These are phyloP conservation scores for Iris pallida DNA, from an alignment of 116 monocot species.

Conservation along the genomic window DNA sequence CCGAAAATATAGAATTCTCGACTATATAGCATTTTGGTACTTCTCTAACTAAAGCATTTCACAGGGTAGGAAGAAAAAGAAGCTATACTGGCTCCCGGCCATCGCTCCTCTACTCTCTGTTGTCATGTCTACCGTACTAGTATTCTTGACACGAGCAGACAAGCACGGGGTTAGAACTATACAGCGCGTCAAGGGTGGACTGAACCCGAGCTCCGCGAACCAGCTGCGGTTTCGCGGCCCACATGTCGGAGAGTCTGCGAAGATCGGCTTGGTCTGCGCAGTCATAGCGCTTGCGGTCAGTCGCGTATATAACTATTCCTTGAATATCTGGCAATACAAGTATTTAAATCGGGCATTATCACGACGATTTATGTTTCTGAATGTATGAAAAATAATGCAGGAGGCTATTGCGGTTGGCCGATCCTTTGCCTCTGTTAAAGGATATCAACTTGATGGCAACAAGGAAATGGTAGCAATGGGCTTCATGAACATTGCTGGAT, in stretches of 20 bases:
- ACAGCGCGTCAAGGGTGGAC: conserved; percentile 47
- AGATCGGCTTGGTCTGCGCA: conserved; percentile 63
- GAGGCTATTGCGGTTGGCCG: conserved; percentile 84
- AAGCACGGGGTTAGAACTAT: conserved; percentile 73
- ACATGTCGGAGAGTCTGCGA: conserved; percentile 47
- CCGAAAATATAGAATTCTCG: too few species aligned
- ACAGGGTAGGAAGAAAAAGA: conserved; percentile 67
- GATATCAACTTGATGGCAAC: conserved; percentile 82
- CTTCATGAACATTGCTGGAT: conserved; percentile 75
- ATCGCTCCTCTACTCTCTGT: conserved; percentile 81
- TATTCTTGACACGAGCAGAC: conserved; percentile 57
- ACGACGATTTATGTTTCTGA: too few species aligned
- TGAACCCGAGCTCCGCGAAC: conserved; percentile 66
- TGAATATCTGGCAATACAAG: too few species aligned
- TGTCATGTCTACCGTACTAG: conserved; percentile 60
- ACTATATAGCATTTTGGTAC: too few species aligned
- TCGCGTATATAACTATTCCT: too few species aligned
- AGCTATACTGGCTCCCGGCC: conserved; percentile 68
- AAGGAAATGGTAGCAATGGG: conserved; percentile 96
- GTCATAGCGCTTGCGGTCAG: conserved; percentile 71
- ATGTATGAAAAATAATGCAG: conserved; percentile 22
- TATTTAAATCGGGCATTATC: too few species aligned
- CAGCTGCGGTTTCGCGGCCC: conserved; percentile 45
- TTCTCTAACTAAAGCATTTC: too few species aligned
- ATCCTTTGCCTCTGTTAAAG: conserved; percentile 73